Conservation (phyloP, 2,329 filamentous ascomycete genomes). For the Epichloe scottii region DNA sequence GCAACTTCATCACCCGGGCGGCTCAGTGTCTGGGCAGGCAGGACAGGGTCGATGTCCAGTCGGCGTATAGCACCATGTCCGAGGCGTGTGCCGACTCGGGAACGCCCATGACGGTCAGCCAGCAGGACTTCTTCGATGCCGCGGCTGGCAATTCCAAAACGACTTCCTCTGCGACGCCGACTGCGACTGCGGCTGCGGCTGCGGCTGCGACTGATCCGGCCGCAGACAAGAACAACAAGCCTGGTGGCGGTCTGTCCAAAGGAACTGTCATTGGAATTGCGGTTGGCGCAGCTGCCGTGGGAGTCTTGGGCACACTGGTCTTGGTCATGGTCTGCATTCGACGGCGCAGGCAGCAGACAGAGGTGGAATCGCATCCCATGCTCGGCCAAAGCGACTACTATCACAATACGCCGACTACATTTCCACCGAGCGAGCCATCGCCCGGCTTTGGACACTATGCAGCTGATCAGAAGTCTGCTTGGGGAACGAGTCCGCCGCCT, state of each 20-base stretch:
- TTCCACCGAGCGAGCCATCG: conserved; percentile 13
- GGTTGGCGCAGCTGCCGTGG: conserved; percentile 21
- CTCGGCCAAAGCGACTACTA: conserved; percentile 11
- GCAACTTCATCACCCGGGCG: conserved; percentile 34
- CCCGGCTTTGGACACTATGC: conserved; percentile 3
- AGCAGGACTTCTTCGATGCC: conserved; percentile 27
- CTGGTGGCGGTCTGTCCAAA: conserved; percentile 17
- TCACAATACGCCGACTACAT: conserved; percentile 9
- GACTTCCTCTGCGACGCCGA: conserved; percentile 1
- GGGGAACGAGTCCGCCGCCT: conserved; percentile 4
- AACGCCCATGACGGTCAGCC: conserved; percentile 29
- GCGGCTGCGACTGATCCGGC: background rate
- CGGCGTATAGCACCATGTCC: conserved; percentile 31
- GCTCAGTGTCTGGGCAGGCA: conserved; percentile 32
- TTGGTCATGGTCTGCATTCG: conserved; percentile 16
- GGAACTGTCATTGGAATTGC: conserved; percentile 28
- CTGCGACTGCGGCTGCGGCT: too few relatives aligned
- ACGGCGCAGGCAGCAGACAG: conserved; percentile 14
- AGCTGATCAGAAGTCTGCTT: conserved; percentile 8
- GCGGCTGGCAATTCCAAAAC: conserved; percentile 3
- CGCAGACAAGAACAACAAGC: background rate
- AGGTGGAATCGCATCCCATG: conserved; percentile 20
- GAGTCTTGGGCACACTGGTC: conserved; percentile 15
- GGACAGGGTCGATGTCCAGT: conserved; percentile 22
- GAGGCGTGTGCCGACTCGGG: conserved; percentile 30